Conservation (phyloP, 441 rosid genomes). For the Erodium moschatum region DNA sequence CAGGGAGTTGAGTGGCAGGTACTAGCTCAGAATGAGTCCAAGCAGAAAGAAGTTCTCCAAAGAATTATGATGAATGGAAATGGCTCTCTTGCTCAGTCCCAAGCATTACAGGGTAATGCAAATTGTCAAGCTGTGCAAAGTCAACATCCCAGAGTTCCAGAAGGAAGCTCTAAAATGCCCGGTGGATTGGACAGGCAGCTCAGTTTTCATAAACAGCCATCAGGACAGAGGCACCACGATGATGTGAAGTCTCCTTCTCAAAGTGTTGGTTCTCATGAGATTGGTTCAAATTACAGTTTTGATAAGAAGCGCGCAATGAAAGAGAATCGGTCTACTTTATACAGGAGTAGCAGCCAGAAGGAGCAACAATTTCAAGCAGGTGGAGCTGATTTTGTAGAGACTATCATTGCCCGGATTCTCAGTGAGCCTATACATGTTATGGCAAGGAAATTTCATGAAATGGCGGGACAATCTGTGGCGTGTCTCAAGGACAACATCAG, state of each 20-base stretch:
- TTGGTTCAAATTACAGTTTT: slow-evolving; percentile 46
- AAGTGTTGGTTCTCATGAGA: slow-evolving; percentile 53
- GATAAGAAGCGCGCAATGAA: slow-evolving; percentile 51
- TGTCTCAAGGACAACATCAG: slow-evolving; percentile 62
- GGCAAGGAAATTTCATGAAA: slow-evolving; percentile 75
- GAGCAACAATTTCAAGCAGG: slow-evolving; percentile 42
- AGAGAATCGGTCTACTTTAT: slow-evolving; percentile 48
- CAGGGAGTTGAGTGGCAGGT: slow-evolving; percentile 78
- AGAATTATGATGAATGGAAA: slow-evolving; percentile 59
- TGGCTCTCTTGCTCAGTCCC: slow-evolving; percentile 48
- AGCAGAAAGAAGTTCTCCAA: slow-evolving; percentile 58
- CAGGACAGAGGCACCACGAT: slow-evolving; percentile 23
- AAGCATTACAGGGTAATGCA: slow-evolving; percentile 35
- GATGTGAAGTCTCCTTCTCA: slow-evolving; percentile 60
- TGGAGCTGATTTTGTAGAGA: slow-evolving; percentile 66
- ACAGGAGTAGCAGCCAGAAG: slow-evolving; percentile 53
- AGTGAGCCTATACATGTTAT: slow-evolving; percentile 63
- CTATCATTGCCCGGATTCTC: slow-evolving; percentile 51
- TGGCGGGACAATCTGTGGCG: slow-evolving; percentile 52
- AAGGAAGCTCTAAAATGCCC: slow-evolving; percentile 48
- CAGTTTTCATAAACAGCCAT: slow-evolving; percentile 47
- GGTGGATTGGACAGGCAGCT: slow-evolving; percentile 61
- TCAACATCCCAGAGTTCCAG: slow-evolving; percentile 30
- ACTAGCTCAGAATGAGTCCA: slow-evolving; percentile 56
- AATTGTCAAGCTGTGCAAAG: slow-evolving; percentile 43